phyloP scores from a whole-genome alignment of 2,329 filamentous ascomycete species.

The Chaetomium sp. region DNA sequence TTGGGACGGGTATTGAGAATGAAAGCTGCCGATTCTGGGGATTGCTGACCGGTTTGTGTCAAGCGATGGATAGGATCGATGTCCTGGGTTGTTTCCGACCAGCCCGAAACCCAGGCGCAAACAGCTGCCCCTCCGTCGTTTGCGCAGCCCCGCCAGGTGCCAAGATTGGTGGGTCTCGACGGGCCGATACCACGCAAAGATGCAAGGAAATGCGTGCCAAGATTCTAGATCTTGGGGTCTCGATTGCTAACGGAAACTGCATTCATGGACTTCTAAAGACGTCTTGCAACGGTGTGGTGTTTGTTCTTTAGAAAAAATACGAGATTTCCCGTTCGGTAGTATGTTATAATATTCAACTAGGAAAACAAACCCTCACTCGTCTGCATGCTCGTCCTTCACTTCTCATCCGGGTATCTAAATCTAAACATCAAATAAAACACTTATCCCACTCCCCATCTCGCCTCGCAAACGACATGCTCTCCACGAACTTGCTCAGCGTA shows the following conservation, averaged over 20 bases:
- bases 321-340: not conserved
- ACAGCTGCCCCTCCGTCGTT: not conserved
- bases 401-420: not conserved
- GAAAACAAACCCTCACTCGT: too few relatives aligned
- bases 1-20: too few relatives aligned
- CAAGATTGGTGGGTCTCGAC: not conserved
- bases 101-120: slow-evolving; percentile 1
- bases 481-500: slow-evolving; percentile 60
- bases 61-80: not conserved
- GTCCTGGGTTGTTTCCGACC: slow-evolving; percentile 1
- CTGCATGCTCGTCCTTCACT: not conserved
- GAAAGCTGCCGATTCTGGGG: not conserved
- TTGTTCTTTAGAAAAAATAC: not conserved
- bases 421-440: slow-evolving; percentile 38
- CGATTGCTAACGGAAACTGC: not conserved
- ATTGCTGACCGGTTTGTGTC: not conserved
- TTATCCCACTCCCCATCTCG: slow-evolving; percentile 65
- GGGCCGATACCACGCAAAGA: not conserved
- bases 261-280: not conserved
- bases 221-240: not conserved
- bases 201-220: not conserved
- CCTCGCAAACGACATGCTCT: slow-evolving; percentile 67
- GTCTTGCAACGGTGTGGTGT: too few relatives aligned
- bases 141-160: slow-evolving; percentile 1
- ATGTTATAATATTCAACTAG: too few relatives aligned